Evolutionary conservation across 176 grass and related monocot genomes (phyloP), one percentile per base, ranked within the genome.

Genomic region (Bonia amplexicaulis): DNA sequence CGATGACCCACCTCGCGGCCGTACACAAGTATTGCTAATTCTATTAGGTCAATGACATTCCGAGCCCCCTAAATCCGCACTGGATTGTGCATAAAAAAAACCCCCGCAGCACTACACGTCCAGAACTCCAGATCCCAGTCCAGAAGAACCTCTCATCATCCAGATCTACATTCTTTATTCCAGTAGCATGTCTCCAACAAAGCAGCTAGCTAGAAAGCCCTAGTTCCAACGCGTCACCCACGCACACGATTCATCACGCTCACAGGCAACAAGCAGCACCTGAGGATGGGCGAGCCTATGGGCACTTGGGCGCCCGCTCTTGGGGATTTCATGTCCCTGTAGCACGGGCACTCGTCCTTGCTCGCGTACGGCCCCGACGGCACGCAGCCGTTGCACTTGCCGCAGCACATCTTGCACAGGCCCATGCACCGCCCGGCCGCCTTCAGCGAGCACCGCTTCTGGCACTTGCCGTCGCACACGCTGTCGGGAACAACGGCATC

Each of bases 341-440:
- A 97, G 78, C 95, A 97, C 4, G 95, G 88, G 90, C 92, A 97
- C 84, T 92, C 88, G 58, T 94, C 92, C 84, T 92, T 94, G 90
- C 90, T 89, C 2, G 92, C 95, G n/a, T 70, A 41, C 5, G 92
- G 91, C 15, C 92, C 92, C 22, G 90, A 94, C 11, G 94, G 94
- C 79, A 97, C 94, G 69, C 94, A 94, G 26, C 87, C 87, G 69
- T 79, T 10, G 86, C 92, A 97, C 14, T 58, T 37, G 71, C 73
- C 44, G 81, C 90, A 97, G 90, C 92, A 97, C 94, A 97, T 89
- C 86, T 61, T 66, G 84, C 90, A 94, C 39, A 89, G 81, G 0
- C 57, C 68, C 47, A 89, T 76, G 88, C 94, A 97, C 81, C 92
- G 81, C 26, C 69, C 81, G 40, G 80, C 89, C 78, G 77, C 76